Base-by-base conservation (phyloP, 495 filamentous ascomycete species). In the Aspergillus biplanus region DNA sequence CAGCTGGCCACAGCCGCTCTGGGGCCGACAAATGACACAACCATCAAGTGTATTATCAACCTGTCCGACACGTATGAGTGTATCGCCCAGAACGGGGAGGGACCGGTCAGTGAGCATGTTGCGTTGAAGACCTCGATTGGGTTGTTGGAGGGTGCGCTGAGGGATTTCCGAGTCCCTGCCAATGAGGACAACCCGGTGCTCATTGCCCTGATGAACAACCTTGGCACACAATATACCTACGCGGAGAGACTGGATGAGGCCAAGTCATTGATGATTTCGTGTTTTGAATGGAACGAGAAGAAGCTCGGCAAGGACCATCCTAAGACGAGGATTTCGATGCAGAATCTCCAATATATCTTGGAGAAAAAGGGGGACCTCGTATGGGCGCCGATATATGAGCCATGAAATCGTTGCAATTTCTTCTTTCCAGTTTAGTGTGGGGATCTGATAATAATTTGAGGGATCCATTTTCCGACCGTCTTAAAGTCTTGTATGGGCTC, bases 151-250 rank as follows among this genome's bases (percentile, higher is more conserved):
- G 6, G 13, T 3, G 56, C 44, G 0, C 21, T 59, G 5, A 13
- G 16, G 0, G 21, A 32, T 5, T 33, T 34, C 12, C 42, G 37
- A 9, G 1, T 8, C 13, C 31, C 42, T 8, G 13, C 12, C 32
- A 21, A 16, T 6, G 56, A 50, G 13, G 44, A 59, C 8, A 49
- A 31, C 33, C 56, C 39, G 31, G 21, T 49, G 9, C 44, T 39
- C 7, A 49, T 59, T 15, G 42, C 0, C 6, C 3, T 50, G 12
- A 59, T 49, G 56, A 59, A 59, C 27, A 59, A 59, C 21, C 56
- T 59, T 6, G 56, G 15, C 21, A 27, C 46, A 4, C 42, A 42
- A 1, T 59, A 59, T 59, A 31, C 33, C 5, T 49, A n/a, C 16
- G 27, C 16, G 9, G 56, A 33, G 5, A 21, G 31, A 8, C 35